Evolutionary conservation across 768 basidiomycete species (phyloP).

Genomic region (Phylloporus arenicola): DNA sequence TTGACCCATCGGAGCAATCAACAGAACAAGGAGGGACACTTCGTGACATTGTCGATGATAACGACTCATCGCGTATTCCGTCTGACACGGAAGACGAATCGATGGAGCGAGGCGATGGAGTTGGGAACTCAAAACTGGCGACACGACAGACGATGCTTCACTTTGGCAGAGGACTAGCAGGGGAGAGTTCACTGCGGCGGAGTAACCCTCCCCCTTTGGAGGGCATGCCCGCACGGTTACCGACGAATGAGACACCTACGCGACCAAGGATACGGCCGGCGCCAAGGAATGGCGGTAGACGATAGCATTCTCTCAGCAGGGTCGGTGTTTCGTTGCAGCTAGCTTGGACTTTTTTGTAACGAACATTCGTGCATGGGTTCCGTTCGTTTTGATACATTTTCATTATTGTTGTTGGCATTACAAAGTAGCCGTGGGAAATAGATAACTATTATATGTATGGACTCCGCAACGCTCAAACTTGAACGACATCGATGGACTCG

Average conservation of each 20-base stretch:
- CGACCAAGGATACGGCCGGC: slow-evolving; percentile 48
- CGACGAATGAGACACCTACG: slow-evolving; percentile 55
- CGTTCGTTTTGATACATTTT: slow-evolving; percentile 8
- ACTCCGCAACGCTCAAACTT: slow-evolving; percentile 3
- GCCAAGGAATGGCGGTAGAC: slow-evolving; percentile 37
- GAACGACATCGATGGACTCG: slow-evolving; percentile 55
- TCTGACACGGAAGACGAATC: slow-evolving; percentile 30
- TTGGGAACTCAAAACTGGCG: slow-evolving; percentile 28
- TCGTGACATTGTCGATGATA: slow-evolving; percentile 26
- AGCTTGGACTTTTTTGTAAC: slow-evolving; percentile 9
- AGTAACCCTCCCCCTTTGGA: slow-evolving; percentile 24
- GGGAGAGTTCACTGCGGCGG: slow-evolving; percentile 24
- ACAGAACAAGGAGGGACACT: slow-evolving; percentile 21
- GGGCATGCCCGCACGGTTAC: slow-evolving; percentile 33
- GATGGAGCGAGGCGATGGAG: slow-evolving; percentile 27
- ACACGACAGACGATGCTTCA: slow-evolving; percentile 14
- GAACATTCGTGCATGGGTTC: neutral
- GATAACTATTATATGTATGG: slow-evolving; percentile 15
- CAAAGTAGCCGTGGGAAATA: slow-evolving; percentile 23
- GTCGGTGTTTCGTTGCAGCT: neutral
- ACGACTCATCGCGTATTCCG: slow-evolving; percentile 22
- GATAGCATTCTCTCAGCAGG: slow-evolving; percentile 28
- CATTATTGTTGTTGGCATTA: slow-evolving; percentile 9
- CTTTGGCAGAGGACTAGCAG: slow-evolving; percentile 13
- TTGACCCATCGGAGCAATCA: slow-evolving; percentile 31